Evolutionary conservation across 495 filamentous ascomycete species (phyloP).

Genomic region (Neurospora intermedia): DNA sequence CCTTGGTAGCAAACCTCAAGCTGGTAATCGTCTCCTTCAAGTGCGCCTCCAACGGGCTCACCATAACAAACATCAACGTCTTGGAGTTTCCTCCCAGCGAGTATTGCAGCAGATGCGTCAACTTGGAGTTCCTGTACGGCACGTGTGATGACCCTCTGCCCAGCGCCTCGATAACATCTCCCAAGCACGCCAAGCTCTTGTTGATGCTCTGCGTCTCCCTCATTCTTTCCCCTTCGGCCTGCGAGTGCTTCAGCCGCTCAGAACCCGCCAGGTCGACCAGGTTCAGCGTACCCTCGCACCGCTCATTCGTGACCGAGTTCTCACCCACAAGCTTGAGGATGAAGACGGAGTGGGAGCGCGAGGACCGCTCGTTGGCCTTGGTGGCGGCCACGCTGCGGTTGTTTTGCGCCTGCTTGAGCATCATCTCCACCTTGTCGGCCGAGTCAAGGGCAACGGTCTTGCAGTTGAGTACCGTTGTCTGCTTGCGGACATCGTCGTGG

Average conservation of each 20-base stretch:
- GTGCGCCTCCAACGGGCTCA: conserved; percentile 84
- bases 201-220: conserved; percentile 98
- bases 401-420: conserved; percentile 64
- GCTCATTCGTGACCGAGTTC: conserved; percentile 71
- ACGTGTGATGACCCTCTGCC: conserved; percentile 81
- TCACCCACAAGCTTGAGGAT: conserved; percentile 80
- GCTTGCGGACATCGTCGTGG: conserved; percentile 69
- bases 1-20: conserved; percentile 94
- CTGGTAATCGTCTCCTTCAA: conserved; percentile 88
- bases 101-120: conserved; percentile 92
- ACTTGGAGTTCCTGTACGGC: conserved; percentile 91
- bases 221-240: conserved; percentile 73
- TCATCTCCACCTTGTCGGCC: conserved; percentile 61
- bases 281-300: conserved; percentile 88
- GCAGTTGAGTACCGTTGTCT: conserved; percentile 77
- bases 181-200: conserved; percentile 78
- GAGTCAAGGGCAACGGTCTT: conserved; percentile 70
- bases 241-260: conserved; percentile 77
- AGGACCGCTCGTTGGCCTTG: conserved; percentile 90
- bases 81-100: conserved; percentile 92
- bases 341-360: conserved; percentile 90
- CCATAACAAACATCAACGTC: conserved; percentile 99
- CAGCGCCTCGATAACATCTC: conserved; percentile 87
- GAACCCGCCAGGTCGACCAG: conserved; percentile 92
- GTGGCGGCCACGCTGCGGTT: conserved; percentile 92